Evolutionary conservation across 1,284 basidiomycete species (phyloP).

Genomic region (Phellinidium pouzarii): DNA sequence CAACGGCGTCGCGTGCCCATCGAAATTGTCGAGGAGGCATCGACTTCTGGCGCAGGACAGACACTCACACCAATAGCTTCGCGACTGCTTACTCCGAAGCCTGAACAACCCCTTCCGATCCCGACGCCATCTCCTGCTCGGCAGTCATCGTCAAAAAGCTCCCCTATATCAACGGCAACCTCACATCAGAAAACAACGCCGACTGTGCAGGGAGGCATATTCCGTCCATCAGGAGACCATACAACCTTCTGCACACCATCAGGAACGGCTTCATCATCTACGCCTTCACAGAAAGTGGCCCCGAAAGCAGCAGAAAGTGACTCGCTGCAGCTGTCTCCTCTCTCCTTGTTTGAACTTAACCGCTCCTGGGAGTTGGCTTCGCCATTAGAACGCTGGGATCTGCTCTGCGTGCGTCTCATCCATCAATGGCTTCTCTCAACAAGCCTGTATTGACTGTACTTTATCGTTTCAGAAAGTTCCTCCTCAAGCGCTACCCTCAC

Average conservation of each 20-base stretch:
- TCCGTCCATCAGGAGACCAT: slow-evolving; percentile 45
- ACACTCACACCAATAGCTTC: slow-evolving; percentile 14
- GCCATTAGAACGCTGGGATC: slow-evolving; percentile 41
- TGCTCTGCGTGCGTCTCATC: slow-evolving; percentile 40
- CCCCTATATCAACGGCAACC: slow-evolving; percentile 17
- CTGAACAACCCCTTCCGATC: neutral
- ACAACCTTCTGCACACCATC: slow-evolving; percentile 29
- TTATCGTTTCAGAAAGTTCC: slow-evolving; percentile 39
- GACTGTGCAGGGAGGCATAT: slow-evolving; percentile 53
- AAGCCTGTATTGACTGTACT: neutral
- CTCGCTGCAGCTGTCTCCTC: slow-evolving; percentile 27
- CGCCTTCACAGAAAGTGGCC: neutral
- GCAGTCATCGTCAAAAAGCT: slow-evolving; percentile 15
- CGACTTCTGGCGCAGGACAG: slow-evolving; percentile 16
- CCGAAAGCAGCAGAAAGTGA: neutral
- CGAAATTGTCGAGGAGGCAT: slow-evolving; percentile 45
- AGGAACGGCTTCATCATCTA: slow-evolving; percentile 22
- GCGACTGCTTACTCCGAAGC: slow-evolving; percentile 2
- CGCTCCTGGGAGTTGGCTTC: slow-evolving; percentile 40
- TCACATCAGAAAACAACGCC: slow-evolving; percentile 31
- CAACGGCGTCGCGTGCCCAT: slow-evolving; percentile 64
- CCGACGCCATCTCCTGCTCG: slow-evolving; percentile 22
- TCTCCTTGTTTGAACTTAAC: slow-evolving; percentile 53
- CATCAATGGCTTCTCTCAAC: neutral
- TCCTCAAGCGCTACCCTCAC: slow-evolving; percentile 43